These are phyloP conservation scores for Priceomyces fermenticarens DNA, from an alignment of 805 yeast genomes.

Conservation along the genomic window DNA sequence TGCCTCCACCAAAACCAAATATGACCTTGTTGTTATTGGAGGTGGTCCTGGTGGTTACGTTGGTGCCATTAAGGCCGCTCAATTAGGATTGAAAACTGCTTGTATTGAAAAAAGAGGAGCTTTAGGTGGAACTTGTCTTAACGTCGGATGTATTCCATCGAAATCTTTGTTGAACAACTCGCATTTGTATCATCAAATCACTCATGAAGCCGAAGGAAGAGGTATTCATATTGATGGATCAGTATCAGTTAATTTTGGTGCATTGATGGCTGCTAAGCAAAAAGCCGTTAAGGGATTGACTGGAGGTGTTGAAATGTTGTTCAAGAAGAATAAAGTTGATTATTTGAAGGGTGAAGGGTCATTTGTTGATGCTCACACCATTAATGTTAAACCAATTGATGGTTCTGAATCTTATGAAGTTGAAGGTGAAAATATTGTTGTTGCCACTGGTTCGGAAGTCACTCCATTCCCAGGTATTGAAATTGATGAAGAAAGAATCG, in stretches of 20 bases:
- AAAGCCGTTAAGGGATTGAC: slow-evolving; percentile 86
- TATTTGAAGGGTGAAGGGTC: slow-evolving; percentile 94
- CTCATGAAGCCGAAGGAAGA: slow-evolving; percentile 77
- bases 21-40: slow-evolving; percentile 93
- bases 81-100: slow-evolving; percentile 89
- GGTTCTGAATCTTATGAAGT: slow-evolving; percentile 68
- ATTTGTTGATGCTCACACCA: slow-evolving; percentile 73
- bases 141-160: slow-evolving; percentile 99
- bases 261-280: slow-evolving; percentile 90
- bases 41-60: slow-evolving; percentile 99
- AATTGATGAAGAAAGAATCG: slow-evolving; percentile 95
- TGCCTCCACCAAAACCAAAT: slow-evolving; percentile 45
- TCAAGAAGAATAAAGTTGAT: slow-evolving; percentile 92
- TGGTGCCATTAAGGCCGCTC: slow-evolving; percentile 98
- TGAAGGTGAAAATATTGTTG: slow-evolving; percentile 78
- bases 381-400: slow-evolving; percentile 82
- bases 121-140: slow-evolving; percentile 97
- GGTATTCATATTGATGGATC: slow-evolving; percentile 84
- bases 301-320: slow-evolving; percentile 88
- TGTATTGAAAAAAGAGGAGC: slow-evolving; percentile 96
- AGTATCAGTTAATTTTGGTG: slow-evolving; percentile 69
- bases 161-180: slow-evolving; percentile 94
- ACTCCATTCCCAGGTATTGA: slow-evolving; percentile 98
- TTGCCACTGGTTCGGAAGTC: slow-evolving; percentile 98
- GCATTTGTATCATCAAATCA: slow-evolving; percentile 84